Base-by-base conservation (phyloP, 2,329 filamentous ascomycete species). In the Balansia obtecta region DNA sequence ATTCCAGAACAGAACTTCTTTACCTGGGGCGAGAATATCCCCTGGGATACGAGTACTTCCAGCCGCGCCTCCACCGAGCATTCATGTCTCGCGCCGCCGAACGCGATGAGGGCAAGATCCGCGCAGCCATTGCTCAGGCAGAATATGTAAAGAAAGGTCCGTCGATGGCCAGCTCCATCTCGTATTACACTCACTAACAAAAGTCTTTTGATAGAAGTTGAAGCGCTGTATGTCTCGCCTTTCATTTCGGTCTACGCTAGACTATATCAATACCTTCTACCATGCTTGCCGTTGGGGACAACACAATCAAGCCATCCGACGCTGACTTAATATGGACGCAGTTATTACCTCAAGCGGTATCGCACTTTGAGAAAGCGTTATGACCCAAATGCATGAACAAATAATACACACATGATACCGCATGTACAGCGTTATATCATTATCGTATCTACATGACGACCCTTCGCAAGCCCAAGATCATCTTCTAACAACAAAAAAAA, bases 141-240 rank as follows among this genome's bases (percentile, higher is more conserved):
- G 80, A 94, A 57, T 96, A 86, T 66, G 88, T 97, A 4, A 94
- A 88, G 68, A 96, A 94, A 75, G 88, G 88, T 88, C 62, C n/a
- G 61, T 39, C 20, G 3, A 51, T 39, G 8, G 4, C 15, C 1
- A 13, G 15, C 62, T 52, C 38, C 1, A 3, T 5, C 3, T 40
- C 50, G 8, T 22, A 32, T 33, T 13, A 30, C 20, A n/a, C 6
- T 4, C 42, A 33, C 45, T 49, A 9, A 47, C 11, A 15, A 8
- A 39, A 18, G 6, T 46, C 10, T 49, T 33, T 11, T 37, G 8
- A 56, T 18, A 93, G 91, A 96, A 66, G 88, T 97, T 53, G 90
- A 96, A 70, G 85, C 89, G 16, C 65, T 97, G 87, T 96, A 75
- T 79, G 87, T 77, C 30, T 18, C 43, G 30, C 33, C 15, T 41